These are phyloP conservation scores for Galerina marginata DNA, from an alignment of 768 basidiomycete species.

Conservation along the genomic window DNA sequence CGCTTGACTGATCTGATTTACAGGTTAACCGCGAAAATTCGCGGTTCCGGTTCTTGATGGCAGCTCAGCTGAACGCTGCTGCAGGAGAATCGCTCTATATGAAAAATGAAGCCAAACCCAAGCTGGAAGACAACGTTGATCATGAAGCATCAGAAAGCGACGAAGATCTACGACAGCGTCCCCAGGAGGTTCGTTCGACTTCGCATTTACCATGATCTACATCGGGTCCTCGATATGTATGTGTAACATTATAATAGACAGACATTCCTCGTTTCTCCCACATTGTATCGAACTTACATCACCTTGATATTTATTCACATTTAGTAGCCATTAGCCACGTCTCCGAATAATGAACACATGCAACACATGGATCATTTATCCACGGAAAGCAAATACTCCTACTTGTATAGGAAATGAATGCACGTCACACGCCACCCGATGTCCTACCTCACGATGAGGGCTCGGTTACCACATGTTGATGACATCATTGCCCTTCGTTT, in stretches of 20 bases:
- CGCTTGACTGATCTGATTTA: background rate
- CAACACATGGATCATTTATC: background rate
- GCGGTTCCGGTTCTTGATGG: conserved; percentile 87
- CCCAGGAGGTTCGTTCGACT: conserved; percentile 3
- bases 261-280: conserved; percentile 11
- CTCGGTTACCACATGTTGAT: conserved; percentile 12
- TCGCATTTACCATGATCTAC: background rate
- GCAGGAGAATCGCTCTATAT: conserved; percentile 32
- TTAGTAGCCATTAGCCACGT: conserved; percentile 17
- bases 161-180: conserved; percentile 3
- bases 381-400: background rate
- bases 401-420: background rate
- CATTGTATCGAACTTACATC: conserved; percentile 18
- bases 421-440: conserved; percentile 8
- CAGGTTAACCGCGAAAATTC: conserved; percentile 74
- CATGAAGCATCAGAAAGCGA: conserved; percentile 12
- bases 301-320: conserved; percentile 23
- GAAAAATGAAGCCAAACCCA: conserved; percentile 1
- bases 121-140: conserved; percentile 14
- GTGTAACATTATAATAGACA: conserved; percentile 18
- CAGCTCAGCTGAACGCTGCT: conserved; percentile 77
- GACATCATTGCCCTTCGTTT: conserved; percentile 15
- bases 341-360: background rate
- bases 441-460: conserved; percentile 3
- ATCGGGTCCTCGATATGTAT: conserved; percentile 13